Conservation (phyloP, 2,329 filamentous ascomycete species). For the Hyphodiscus sp. region DNA sequence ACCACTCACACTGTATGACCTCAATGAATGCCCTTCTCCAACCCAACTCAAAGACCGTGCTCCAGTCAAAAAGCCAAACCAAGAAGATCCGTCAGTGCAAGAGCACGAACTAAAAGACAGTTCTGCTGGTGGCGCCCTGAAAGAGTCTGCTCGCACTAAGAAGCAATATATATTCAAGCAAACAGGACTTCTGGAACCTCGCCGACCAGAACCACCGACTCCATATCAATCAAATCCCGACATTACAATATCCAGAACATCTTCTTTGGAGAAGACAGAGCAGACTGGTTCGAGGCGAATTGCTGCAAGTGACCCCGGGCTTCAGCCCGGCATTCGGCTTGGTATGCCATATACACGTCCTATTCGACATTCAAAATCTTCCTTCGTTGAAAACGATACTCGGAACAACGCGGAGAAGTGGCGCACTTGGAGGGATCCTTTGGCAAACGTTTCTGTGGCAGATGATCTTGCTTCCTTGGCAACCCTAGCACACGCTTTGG, state of each 20-base stretch:
- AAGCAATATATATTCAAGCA: background rate
- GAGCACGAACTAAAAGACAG: background rate
- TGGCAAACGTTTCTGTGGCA: slow-evolving; percentile 19
- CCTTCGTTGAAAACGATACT: slow-evolving; percentile 7
- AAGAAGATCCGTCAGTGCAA: background rate
- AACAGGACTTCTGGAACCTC: background rate
- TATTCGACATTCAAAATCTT: slow-evolving; percentile 12
- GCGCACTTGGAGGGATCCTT: slow-evolving; percentile 13
- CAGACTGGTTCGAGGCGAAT: slow-evolving; percentile 5
- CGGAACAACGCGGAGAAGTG: background rate
- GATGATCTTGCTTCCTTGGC: slow-evolving; percentile 24
- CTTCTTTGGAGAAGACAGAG: background rate
- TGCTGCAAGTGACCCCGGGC: slow-evolving; percentile 15
- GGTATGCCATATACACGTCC: background rate
- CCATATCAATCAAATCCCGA: background rate
- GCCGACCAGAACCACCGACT: background rate
- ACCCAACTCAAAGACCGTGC: background rate
- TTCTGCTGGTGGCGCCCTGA: background rate
- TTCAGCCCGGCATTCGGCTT: background rate
- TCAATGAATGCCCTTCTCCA: background rate
- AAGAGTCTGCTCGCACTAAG: background rate
- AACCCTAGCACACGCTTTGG: slow-evolving; percentile 17
- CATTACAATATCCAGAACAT: slow-evolving; percentile 4
- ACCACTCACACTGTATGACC: background rate
- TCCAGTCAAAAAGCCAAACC: background rate